Evolutionary conservation across 495 filamentous ascomycete species (phyloP).

Genomic region (Lepraria neglecta): DNA sequence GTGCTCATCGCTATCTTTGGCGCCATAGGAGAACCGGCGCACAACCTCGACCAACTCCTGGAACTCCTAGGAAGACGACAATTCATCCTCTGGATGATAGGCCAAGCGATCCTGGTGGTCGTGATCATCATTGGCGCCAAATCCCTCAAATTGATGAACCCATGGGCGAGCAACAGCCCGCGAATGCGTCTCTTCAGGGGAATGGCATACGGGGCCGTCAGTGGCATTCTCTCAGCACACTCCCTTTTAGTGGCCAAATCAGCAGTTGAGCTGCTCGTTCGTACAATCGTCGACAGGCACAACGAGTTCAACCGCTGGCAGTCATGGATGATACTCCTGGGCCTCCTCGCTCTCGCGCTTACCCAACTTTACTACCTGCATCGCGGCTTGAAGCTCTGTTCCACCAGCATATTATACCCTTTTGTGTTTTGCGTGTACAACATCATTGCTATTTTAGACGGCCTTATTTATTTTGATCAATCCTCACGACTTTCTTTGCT

Average conservation of each 20-base stretch:
- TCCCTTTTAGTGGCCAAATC: slow-evolving; percentile 91
- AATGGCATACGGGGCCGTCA: slow-evolving; percentile 80
- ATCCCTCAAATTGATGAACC: slow-evolving; percentile 48
- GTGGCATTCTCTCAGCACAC: slow-evolving; percentile 91
- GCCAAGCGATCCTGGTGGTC: slow-evolving; percentile 64
- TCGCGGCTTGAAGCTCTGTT: slow-evolving; percentile 85
- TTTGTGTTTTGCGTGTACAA: slow-evolving; percentile 99
- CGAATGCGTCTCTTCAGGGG: slow-evolving; percentile 77
- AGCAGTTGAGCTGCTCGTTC: slow-evolving; percentile 91
- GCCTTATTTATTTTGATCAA: slow-evolving; percentile 94
- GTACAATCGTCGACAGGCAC: slow-evolving; percentile 74
- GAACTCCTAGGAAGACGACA: slow-evolving; percentile 61
- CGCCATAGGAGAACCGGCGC: slow-evolving; percentile 90
- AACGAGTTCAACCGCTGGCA: slow-evolving; percentile 98
- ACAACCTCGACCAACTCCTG: slow-evolving; percentile 76
- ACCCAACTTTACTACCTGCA: slow-evolving; percentile 94
- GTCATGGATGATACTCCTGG: slow-evolving; percentile 88
- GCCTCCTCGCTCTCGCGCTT: slow-evolving; percentile 74
- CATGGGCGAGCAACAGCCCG: slow-evolving; percentile 46
- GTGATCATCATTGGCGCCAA: slow-evolving; percentile 57
- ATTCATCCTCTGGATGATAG: slow-evolving; percentile 89
- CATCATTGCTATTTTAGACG: slow-evolving; percentile 96
- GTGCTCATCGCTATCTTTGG: slow-evolving; percentile 89
- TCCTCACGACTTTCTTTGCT: slow-evolving; percentile 66
- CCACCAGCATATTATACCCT: slow-evolving; percentile 93